Evolutionary conservation across 495 filamentous ascomycete species (phyloP).

Genomic region (Neohortaea acidophila): DNA sequence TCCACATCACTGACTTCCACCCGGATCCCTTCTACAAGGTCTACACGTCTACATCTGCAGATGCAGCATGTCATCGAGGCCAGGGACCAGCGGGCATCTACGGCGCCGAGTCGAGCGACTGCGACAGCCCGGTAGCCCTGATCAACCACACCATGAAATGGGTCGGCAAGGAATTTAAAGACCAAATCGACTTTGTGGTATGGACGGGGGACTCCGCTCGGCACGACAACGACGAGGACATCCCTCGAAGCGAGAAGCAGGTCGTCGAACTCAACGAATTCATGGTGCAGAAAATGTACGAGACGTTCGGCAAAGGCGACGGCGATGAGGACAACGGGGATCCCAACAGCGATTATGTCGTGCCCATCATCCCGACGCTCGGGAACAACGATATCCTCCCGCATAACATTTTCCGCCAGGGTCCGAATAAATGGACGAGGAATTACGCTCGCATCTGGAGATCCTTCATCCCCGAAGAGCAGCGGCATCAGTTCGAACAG

Average conservation of each 20-base stretch:
- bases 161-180: slow-evolving; percentile 72
- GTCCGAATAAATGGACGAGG: slow-evolving; percentile 73
- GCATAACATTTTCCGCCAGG: slow-evolving; percentile 79
- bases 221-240: slow-evolving; percentile 80
- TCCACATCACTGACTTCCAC: slow-evolving; percentile 93
- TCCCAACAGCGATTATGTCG: slow-evolving; percentile 41
- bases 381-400: slow-evolving; percentile 97
- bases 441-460: slow-evolving; percentile 60
- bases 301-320: slow-evolving; percentile 48
- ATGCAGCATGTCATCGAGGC: slow-evolving; percentile 62
- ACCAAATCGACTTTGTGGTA: slow-evolving; percentile 81
- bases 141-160: slow-evolving; percentile 84
- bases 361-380: slow-evolving; percentile 79
- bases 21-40: slow-evolving; percentile 72
- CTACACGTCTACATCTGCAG: slow-evolving; percentile 52
- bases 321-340: slow-evolving; percentile 28
- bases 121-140: slow-evolving; percentile 67
- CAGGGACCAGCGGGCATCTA: slow-evolving; percentile 62
- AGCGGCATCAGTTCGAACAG: slow-evolving; percentile 78
- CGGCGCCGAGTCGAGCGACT: slow-evolving; percentile 73
- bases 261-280: slow-evolving; percentile 59
- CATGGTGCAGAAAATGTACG: slow-evolving; percentile 59
- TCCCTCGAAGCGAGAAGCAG: slow-evolving; percentile 59
- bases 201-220: slow-evolving; percentile 96
- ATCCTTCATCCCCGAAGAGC: slow-evolving; percentile 79